Percentiles rank a stretch among this genome's conserved stretches.
Conservation (phyloP, 1,284 basidiomycete genomes). For the Ceratobasidium sp. region DNA sequence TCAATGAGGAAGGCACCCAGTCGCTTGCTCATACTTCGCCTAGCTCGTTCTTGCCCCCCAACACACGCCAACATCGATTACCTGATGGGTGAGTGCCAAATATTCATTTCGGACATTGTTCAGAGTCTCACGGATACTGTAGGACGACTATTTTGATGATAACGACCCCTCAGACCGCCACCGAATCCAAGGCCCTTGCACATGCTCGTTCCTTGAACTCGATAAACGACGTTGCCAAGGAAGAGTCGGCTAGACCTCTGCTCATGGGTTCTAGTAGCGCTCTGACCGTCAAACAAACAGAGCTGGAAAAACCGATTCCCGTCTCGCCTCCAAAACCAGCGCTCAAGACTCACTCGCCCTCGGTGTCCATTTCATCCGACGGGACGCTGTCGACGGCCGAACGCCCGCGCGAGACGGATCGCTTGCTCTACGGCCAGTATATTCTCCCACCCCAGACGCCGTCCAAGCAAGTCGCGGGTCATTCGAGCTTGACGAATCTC, state of each 20-base stretch:
- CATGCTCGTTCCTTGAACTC: constrained; percentile 22
- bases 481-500: background rate
- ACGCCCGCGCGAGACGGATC: background rate
- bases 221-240: background rate
- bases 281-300: background rate
- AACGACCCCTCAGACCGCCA: constrained; percentile 9
- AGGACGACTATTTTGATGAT: constrained; percentile 36
- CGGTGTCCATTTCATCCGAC: constrained; percentile 29
- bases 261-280: background rate
- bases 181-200: constrained; percentile 5
- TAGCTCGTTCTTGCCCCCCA: constrained; percentile 12
- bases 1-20: background rate
- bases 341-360: constrained; percentile 31
- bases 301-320: background rate
- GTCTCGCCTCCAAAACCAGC: background rate
- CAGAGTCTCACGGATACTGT: background rate
- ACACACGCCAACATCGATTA: constrained; percentile 29
- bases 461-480: background rate
- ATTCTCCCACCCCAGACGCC: constrained; percentile 6
- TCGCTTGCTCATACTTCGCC: background rate
- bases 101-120: background rate
- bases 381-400: constrained; percentile 27
- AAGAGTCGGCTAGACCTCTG: background rate
- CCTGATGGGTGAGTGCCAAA: constrained; percentile 3
- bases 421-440: background rate